Conservation (phyloP, 306 rosid genomes). For the Argentina anserina region DNA sequence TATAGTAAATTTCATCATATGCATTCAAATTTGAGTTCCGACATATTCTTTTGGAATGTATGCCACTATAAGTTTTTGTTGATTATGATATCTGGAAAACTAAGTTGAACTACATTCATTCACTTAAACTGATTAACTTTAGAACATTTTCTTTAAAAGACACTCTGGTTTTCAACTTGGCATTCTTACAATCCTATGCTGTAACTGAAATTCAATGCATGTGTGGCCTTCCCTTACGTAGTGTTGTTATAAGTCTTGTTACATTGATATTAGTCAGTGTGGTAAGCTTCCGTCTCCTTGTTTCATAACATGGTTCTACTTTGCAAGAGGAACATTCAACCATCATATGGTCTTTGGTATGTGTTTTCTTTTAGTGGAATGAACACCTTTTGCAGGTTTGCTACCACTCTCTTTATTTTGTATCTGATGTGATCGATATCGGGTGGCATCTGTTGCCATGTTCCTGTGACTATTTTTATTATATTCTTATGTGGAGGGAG, state of each 20-base stretch:
- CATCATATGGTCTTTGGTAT: slow-evolving; percentile 94
- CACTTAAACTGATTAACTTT: not conserved
- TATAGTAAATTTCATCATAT: not conserved
- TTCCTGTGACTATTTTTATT: too few species aligned
- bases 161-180: not conserved
- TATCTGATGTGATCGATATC: too few species aligned
- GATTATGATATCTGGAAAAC: not conserved
- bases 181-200: not conserved
- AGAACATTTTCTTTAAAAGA: not conserved
- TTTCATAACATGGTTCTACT: slow-evolving; percentile 63
- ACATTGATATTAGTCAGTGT: not conserved
- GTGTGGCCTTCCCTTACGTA: not conserved
- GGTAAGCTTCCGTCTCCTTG: not conserved
- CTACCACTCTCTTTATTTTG: too few species aligned
- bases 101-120: not conserved
- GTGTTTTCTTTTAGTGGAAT: too few species aligned
- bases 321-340: slow-evolving; percentile 96
- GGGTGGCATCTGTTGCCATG: too few species aligned
- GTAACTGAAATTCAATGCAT: not conserved
- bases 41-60: not conserved
- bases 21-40: not conserved
- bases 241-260: not conserved
- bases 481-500: too few species aligned
- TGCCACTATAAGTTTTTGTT: not conserved
- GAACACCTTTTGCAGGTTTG: too few species aligned